Evolutionary conservation across 2,329 filamentous ascomycete species (phyloP), one percentile per base, ranked within the genome.

Genomic region (Cryphonectria parasitica): DNA sequence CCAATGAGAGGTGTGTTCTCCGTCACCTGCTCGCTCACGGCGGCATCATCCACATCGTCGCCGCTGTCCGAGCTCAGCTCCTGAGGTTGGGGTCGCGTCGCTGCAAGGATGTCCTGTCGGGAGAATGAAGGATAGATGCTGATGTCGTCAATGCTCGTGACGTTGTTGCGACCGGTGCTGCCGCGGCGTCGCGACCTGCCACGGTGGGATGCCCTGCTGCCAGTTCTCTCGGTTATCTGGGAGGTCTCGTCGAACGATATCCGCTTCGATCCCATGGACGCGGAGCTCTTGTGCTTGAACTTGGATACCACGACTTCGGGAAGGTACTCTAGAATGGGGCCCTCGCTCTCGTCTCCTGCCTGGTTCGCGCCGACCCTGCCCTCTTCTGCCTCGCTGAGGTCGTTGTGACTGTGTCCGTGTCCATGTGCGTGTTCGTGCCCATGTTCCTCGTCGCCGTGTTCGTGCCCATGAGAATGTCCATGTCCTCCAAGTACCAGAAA

Each of bases 401-500:
- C 78, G 3, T 78, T 79, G 65, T 82, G 79, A 11, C 76, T 74
- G 71, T 75, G 74, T 22, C 73, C 73, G 63, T 77, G 77, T 2
- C 73, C 79, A 65, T 82, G 81, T 28, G 75, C 74, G 74, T 87
- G 82, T 1, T 75, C 79, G 70, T 86, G 84, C 3, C 74, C 80
- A 73, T 89, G 85, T 28, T 86, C 88, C 73, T 88, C 83, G 72
- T 85, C 84, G 19, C 85, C 86, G 49, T 84, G 86, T 19, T 82
- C 86, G 64, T 82, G 83, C 5, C 90, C 91, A 78, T 96, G 93
- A 19, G 89, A 89, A 79, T 98, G 95, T 3, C 93, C 93, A 79
- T 98, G 95, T 69, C 97, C 95, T 75, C 97, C 96, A 77, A 99
- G 93, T 43, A 99, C 89, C 69, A 95, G 88, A 73, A 99, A 91